Evolutionary conservation across 2,329 filamentous ascomycete species (phyloP), one percentile per base, ranked within the genome.

Genomic region (Arthroderma uncinatum): DNA sequence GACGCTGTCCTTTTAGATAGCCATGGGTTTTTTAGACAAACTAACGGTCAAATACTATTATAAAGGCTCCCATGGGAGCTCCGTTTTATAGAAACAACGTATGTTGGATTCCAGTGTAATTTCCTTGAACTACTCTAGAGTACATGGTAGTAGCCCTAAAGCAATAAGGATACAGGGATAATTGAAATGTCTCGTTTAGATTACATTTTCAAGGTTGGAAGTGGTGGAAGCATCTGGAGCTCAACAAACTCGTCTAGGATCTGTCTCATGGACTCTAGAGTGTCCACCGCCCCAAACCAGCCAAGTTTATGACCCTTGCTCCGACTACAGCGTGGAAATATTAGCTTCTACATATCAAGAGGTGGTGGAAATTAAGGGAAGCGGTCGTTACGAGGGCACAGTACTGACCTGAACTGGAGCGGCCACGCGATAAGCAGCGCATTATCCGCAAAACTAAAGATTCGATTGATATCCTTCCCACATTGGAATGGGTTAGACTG

Each of bases 211-310:
- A 47, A 47, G 10, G 2, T 53, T 16, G 56, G 61, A 33, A 62
- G 52, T 7, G 61, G 61, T 14, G 73, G 74, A 21, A 77, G 64
- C 75, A 78, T 75, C 50, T 70, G 70, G 53, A 77, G 62, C 37
- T 67, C 67, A 9, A 63, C 69, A 64, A 77, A 72, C 53, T 77
- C 72, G 1, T 65, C 61, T 56, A 76, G 68, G 4, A 74, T 72
- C 60, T 73, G 66, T 34, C 66, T 68, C 28, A 78, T 68, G 36
- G 71, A 71, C 57, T 78, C 74, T 21, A 68, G 63, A 1, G 73
- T 73, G 58, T 78, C 74, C 4, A 78, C 74, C 60, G 73, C 72
- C 0, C 76, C 76, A 58, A 71, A 71, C 70, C 73, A 78, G 0
- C 76, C 76, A 60, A 77, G 64, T 56, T 73, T 72, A 42, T 71